A percentile compares a stretch with the other conserved stretches of the same genome.
phyloP scores from a whole-genome alignment of 352 stramenopile species.

The Lagenidium sp. region DNA sequence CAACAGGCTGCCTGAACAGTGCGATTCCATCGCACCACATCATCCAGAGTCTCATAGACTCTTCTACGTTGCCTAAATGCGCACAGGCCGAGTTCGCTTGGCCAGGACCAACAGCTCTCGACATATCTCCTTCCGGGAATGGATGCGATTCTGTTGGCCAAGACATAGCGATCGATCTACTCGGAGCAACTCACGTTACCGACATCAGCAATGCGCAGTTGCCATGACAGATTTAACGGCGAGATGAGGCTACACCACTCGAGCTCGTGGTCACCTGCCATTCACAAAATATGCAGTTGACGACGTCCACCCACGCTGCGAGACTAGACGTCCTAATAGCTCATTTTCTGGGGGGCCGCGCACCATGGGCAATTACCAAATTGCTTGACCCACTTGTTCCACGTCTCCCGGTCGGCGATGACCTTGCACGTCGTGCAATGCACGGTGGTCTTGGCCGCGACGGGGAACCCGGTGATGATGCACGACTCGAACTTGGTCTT shows the following conservation, averaged over 20 bases:
- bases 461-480: constrained; percentile 88
- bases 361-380: constrained; percentile 80
- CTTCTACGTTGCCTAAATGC: constrained; percentile 13
- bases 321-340: too few relatives aligned
- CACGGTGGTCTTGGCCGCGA: constrained; percentile 79
- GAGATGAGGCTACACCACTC: too few relatives aligned
- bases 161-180: too few relatives aligned
- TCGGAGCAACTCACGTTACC: too few relatives aligned
- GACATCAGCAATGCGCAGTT: too few relatives aligned
- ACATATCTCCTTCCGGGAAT: too few relatives aligned
- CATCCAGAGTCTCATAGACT: constrained; percentile 13
- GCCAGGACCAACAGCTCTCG: constrained; percentile 1
- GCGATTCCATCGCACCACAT: constrained; percentile 26
- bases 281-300: too few relatives aligned
- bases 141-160: too few relatives aligned
- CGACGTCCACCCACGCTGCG: too few relatives aligned
- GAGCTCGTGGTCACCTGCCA: too few relatives aligned
- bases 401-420: constrained; percentile 77
- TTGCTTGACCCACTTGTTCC: constrained; percentile 87
- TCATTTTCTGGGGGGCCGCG: constrained; percentile 77
- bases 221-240: too few relatives aligned
- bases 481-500: constrained; percentile 73
- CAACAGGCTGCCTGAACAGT: constrained; percentile 24
- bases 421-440: constrained; percentile 86
- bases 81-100: constrained; percentile 2